phyloP scores from a whole-genome alignment of 1,284 basidiomycete genomes.

The Lentinus polychrous region DNA sequence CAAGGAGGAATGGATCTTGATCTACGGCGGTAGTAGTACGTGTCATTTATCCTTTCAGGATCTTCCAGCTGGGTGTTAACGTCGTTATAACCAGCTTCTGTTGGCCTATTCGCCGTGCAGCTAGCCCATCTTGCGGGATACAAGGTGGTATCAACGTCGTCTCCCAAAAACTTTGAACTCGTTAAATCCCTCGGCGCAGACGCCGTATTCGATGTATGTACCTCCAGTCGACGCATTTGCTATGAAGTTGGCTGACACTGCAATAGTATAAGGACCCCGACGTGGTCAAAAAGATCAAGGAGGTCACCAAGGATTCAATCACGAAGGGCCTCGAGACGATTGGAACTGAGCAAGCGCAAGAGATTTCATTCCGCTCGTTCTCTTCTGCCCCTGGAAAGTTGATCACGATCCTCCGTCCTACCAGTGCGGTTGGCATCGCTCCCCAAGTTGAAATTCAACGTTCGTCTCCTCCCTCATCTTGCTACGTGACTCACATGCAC shows the following conservation, averaged over 20 bases:
- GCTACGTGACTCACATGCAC: not conserved
- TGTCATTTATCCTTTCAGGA: not conserved
- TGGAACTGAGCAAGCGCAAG: conserved; percentile 12
- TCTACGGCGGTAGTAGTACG: conserved; percentile 27
- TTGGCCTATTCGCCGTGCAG: conserved; percentile 39
- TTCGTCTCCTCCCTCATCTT: conserved; percentile 3
- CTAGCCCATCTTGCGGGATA: conserved; percentile 35
- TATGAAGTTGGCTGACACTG: not conserved
- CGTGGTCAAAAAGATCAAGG: conserved; percentile 18
- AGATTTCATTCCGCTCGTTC: conserved; percentile 12
- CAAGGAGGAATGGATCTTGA: conserved; percentile 20
- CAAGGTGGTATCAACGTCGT: conserved; percentile 34
- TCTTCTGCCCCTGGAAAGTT: conserved; percentile 14
- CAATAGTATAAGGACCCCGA: conserved; percentile 21
- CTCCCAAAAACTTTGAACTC: conserved; percentile 31
- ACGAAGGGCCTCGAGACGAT: conserved; percentile 19
- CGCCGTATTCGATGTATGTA: conserved; percentile 28
- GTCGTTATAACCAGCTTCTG: conserved; percentile 22
- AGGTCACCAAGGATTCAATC: conserved; percentile 16
- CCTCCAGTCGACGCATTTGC: not conserved
- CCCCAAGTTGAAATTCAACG: conserved; percentile 11
- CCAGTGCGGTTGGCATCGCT: conserved; percentile 8
- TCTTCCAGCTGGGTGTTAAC: not conserved
- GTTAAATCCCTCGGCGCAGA: conserved; percentile 36
- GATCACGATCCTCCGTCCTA: conserved; percentile 10